Evolutionary conservation across 352 stramenopile genomes (phyloP).

Genomic region (Plasmopara halstedii): DNA sequence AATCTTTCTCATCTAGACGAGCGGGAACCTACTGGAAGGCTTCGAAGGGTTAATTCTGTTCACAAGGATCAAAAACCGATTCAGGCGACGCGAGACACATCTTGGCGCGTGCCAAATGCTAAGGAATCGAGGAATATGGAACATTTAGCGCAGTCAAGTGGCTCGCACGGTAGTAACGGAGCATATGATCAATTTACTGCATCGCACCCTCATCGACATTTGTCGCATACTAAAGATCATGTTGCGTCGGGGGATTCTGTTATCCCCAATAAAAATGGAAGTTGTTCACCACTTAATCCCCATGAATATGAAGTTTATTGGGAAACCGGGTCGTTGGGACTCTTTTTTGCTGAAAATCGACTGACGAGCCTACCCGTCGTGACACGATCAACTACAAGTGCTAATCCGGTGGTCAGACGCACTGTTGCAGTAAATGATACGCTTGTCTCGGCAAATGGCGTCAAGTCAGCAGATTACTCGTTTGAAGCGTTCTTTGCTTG

Average conservation of each 20-base stretch:
- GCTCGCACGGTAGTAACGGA: constrained; percentile 3
- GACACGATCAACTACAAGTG: constrained; percentile 56
- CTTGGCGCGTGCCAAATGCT: constrained; percentile 40
- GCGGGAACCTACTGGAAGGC: constrained; percentile 20
- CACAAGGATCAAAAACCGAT: constrained; percentile 19
- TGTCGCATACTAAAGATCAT: constrained; percentile 18
- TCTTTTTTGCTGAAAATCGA: constrained; percentile 80
- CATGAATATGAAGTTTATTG: constrained; percentile 73
- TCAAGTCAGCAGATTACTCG: constrained; percentile 58
- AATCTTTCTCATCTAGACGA: constrained; percentile 17
- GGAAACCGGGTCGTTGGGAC: constrained; percentile 68
- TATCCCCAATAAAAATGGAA: neutral
- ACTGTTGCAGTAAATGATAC: constrained; percentile 73
- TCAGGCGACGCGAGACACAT: constrained; percentile 38
- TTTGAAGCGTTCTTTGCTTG: constrained; percentile 79
- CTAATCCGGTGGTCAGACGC: constrained; percentile 58
- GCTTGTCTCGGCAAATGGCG: constrained; percentile 66
- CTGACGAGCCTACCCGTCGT: constrained; percentile 66
- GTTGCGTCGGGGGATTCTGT: constrained; percentile 26
- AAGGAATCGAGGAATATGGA: constrained; percentile 29
- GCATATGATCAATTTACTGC: constrained; percentile 7
- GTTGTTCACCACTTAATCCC: constrained; percentile 8
- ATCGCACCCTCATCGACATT: constrained; percentile 11
- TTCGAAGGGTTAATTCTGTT: constrained; percentile 52
- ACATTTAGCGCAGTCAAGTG: constrained; percentile 6